These are phyloP conservation scores for Xylariaceae sp. DNA, from an alignment of 2,329 filamentous ascomycete genomes.

Conservation along the genomic window DNA sequence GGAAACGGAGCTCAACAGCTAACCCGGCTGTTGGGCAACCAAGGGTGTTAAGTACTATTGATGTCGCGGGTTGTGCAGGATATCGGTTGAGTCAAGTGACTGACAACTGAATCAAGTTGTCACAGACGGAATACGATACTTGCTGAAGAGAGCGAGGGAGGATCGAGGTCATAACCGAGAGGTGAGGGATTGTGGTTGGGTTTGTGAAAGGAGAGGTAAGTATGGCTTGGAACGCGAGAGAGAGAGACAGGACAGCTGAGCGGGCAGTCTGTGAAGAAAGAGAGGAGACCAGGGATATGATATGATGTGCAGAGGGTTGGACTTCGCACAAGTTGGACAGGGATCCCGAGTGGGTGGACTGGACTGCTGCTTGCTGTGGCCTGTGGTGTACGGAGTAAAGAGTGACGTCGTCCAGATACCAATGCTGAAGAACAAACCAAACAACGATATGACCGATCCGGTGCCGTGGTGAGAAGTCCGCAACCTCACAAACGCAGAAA, in stretches of 20 bases:
- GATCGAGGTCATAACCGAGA: not conserved
- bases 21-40: slow-evolving; percentile 25
- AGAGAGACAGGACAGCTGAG: slow-evolving; percentile 1
- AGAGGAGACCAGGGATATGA: slow-evolving; percentile 15
- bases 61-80: slow-evolving; percentile 1
- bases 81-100: not conserved
- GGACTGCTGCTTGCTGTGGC: too few species aligned
- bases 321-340: not conserved
- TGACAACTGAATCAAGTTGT: slow-evolving; percentile 4
- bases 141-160: not conserved
- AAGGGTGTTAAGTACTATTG: not conserved
- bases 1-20: slow-evolving; percentile 24
- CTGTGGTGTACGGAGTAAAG: not conserved
- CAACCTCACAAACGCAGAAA: not conserved
- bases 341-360: slow-evolving; percentile 1
- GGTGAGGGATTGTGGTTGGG: not conserved
- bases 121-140: not conserved
- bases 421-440: slow-evolving; percentile 3
- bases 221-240: not conserved
- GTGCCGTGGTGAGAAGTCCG: not conserved
- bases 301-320: not conserved
- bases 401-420: slow-evolving; percentile 11
- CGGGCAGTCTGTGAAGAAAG: not conserved
- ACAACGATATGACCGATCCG: not conserved
- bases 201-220: slow-evolving; percentile 1